Evolutionary conservation across 176 grass and related monocot genomes (phyloP), one percentile per base, ranked within the genome.

Genomic region (Chrysopogon serrulatus): DNA sequence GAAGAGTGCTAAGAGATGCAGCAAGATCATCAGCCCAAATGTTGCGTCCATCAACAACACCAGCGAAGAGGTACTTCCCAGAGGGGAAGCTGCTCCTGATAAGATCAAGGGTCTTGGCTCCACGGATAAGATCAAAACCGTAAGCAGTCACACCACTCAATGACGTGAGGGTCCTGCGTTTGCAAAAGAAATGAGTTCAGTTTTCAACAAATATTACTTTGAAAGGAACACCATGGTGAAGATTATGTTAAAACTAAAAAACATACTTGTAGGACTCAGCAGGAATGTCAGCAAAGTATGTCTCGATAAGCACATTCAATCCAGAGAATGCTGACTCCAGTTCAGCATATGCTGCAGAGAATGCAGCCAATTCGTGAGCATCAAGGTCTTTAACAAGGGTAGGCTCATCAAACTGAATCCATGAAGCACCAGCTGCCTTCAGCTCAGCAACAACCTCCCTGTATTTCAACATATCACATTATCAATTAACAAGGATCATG

Each of bases 401-500:
- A 27, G 96, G 96, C 34, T 99, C 96, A 89, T 99, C 96, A 79
- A 99, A 94, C 82, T 99, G 96, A 80, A 99, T 94, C 87, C 91
- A 99, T 82, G 96, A 85, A 81, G 96, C 93, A 83, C 96, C 96
- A 75, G 85, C 96, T 65, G 80, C 89, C 86, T 99, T 99, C 70
- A 99, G 60, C 83, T 96, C 96, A 81, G 87, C 32, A 73, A 99
- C 81, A 84, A 95, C 96, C 67, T 95, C 87, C 96, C 96, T 98
- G 45, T 9, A 65, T 79, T 86, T 84, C 23, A 68, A 79, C 21
- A 80, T 53, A 80, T 51, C 26, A 65, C 10, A 87, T 87, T 76
- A 79, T 77, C 34, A 88, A 68, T 70, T 56, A 71, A 84, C 34
- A 24, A 61, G 23, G 65, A 75, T 26, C 6, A 57, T 33, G 41